Evolutionary conservation across 2,329 filamentous ascomycete species (phyloP).

Genomic region (Periconia sp.): DNA sequence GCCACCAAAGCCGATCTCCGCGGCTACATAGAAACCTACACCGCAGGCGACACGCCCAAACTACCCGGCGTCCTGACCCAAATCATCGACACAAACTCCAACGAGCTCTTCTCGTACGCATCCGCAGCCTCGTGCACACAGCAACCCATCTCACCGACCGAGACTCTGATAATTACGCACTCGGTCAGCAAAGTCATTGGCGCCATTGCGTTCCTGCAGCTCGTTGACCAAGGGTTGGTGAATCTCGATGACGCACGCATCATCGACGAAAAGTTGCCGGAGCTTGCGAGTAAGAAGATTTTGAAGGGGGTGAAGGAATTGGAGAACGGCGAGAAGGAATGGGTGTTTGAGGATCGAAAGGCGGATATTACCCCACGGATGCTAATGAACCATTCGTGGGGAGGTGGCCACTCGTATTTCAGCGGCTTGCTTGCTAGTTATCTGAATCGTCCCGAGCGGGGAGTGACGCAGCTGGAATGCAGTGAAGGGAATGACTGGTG

Average conservation of each 20-base stretch:
- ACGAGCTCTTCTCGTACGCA: slow-evolving; percentile 21
- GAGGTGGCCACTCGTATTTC: slow-evolving; percentile 46
- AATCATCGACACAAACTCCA: slow-evolving; percentile 16
- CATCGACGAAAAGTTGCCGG: slow-evolving; percentile 18
- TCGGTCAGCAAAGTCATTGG: slow-evolving; percentile 29
- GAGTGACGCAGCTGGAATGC: slow-evolving; percentile 1
- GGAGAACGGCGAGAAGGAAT: slow-evolving; percentile 7
- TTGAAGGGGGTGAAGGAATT: slow-evolving; percentile 10
- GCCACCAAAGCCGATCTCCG: slow-evolving; percentile 1
- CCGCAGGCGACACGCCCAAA: not conserved
- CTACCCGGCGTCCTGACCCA: slow-evolving; percentile 23
- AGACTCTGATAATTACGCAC: slow-evolving; percentile 17
- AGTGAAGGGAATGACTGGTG: slow-evolving; percentile 20
- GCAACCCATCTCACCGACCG: slow-evolving; percentile 7
- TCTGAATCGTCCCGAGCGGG: slow-evolving; percentile 9
- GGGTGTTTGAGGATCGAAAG: slow-evolving; percentile 14
- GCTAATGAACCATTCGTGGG: slow-evolving; percentile 55
- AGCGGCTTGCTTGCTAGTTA: slow-evolving; percentile 42
- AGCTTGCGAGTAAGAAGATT: slow-evolving; percentile 22
- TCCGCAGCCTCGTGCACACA: slow-evolving; percentile 4
- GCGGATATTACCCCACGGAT: slow-evolving; percentile 24
- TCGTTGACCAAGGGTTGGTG: slow-evolving; percentile 18
- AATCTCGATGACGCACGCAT: slow-evolving; percentile 19
- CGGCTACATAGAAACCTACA: slow-evolving; percentile 14
- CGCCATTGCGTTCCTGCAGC: slow-evolving; percentile 26